These are phyloP conservation scores for Schwanniomyces yamadae DNA, from an alignment of 805 yeast genomes.

Conservation along the genomic window DNA sequence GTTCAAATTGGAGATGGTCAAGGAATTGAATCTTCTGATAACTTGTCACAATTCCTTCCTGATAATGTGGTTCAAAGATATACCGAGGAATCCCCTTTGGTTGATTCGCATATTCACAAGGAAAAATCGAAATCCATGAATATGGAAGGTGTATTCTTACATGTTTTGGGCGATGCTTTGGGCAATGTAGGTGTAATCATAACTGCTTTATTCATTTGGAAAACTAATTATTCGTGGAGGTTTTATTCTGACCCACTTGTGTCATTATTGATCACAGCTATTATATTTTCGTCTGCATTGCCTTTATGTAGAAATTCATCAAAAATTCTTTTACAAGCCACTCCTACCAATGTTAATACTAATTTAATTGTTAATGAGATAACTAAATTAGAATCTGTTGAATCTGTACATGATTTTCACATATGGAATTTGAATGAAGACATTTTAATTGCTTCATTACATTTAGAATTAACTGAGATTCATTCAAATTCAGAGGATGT, in stretches of 20 bases:
- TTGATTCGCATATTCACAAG: constrained; percentile 13
- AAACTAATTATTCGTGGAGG: constrained; percentile 85
- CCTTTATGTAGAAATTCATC: constrained; percentile 87
- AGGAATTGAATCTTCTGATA: constrained; percentile 17
- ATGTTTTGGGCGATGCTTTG: constrained; percentile 92
- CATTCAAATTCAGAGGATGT: constrained; percentile 44
- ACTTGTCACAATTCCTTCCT: constrained; percentile 43
- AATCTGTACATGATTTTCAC: constrained; percentile 91
- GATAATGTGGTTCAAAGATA: constrained; percentile 44
- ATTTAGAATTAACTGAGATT: constrained; percentile 58
- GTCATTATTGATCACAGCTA: constrained; percentile 79
- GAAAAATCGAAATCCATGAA: constrained; percentile 65
- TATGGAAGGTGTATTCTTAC: constrained; percentile 96
- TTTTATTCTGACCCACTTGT: constrained; percentile 83
- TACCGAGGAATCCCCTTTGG: constrained; percentile 38
- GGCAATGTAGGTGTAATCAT: constrained; percentile 92
- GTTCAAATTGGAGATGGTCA: neutral
- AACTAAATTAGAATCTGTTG: constrained; percentile 64
- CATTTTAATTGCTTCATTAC: constrained; percentile 82
- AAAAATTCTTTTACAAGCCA: constrained; percentile 85
- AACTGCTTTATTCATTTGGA: constrained; percentile 92
- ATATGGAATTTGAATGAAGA: constrained; percentile 94
- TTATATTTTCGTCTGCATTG: constrained; percentile 86
- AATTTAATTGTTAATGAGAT: constrained; percentile 71
- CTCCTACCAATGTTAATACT: constrained; percentile 81